A percentile compares a stretch with the other conserved stretches of the same genome.
Evolutionary conservation across 345 rosid species (phyloP).

Genomic region (Kernera saxatilis): DNA sequence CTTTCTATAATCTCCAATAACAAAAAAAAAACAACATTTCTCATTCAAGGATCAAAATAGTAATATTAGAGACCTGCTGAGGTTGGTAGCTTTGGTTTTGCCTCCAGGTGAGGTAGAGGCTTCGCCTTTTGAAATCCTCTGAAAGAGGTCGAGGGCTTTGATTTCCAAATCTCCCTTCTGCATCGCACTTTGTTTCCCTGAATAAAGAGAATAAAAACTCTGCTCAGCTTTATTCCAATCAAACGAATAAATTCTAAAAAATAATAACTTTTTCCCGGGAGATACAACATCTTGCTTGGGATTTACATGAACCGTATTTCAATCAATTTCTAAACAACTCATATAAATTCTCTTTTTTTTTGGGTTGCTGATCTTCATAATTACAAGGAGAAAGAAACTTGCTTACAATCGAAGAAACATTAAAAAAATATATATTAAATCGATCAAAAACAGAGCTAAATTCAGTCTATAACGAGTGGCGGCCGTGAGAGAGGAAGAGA

Average conservation of each 20-base stretch:
- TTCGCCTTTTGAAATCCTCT: neutral
- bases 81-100: conserved; percentile 12
- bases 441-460: neutral
- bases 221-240: neutral
- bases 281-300: neutral
- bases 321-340: neutral
- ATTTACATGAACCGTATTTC: neutral
- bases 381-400: neutral
- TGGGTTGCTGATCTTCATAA: neutral
- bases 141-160: neutral
- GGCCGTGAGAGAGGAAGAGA: neutral
- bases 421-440: too few relatives aligned
- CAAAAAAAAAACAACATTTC: neutral
- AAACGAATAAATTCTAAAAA: neutral
- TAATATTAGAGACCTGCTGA: conserved; percentile 4
- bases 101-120: neutral
- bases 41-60: neutral
- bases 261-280: too few relatives aligned
- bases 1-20: neutral
- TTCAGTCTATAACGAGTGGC: neutral
- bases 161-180: neutral
- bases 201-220: neutral
- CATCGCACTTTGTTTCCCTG: conserved; percentile 14
- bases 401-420: neutral
- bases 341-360: neutral